phyloP scores from a whole-genome alignment of 495 filamentous ascomycete genomes.

The Neurospora sublineolata region DNA sequence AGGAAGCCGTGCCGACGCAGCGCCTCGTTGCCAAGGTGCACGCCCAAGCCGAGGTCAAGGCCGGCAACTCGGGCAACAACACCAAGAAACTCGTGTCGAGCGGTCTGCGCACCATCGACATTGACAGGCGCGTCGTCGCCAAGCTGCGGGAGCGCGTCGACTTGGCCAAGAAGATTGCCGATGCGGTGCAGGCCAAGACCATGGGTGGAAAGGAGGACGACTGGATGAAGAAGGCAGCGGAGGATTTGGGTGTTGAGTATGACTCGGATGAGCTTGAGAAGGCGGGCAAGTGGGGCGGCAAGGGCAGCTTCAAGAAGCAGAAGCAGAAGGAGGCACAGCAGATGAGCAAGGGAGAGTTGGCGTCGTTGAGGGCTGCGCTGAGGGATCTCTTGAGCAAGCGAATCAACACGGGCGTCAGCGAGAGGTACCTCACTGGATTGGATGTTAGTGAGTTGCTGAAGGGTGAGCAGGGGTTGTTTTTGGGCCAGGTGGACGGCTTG shows the following conservation, averaged over 20 bases:
- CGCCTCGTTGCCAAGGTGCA: slow-evolving; percentile 84
- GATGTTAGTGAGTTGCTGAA: slow-evolving; percentile 70
- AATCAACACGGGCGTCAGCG: slow-evolving; percentile 85
- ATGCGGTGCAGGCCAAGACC: slow-evolving; percentile 73
- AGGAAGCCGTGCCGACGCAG: slow-evolving; percentile 75
- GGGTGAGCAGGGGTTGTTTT: slow-evolving; percentile 40
- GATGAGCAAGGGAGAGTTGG: slow-evolving; percentile 61
- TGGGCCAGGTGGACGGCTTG: slow-evolving; percentile 30
- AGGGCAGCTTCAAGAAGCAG: slow-evolving; percentile 57
- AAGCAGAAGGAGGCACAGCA: slow-evolving; percentile 59
- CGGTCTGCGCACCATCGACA: slow-evolving; percentile 51
- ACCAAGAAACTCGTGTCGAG: slow-evolving; percentile 28
- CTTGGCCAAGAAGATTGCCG: slow-evolving; percentile 75
- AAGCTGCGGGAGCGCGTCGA: slow-evolving; percentile 61
- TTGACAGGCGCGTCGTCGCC: slow-evolving; percentile 68
- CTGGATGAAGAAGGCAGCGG: slow-evolving; percentile 73
- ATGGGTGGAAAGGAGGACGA: slow-evolving; percentile 72
- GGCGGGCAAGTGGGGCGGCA: slow-evolving; percentile 47
- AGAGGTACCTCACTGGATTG: slow-evolving; percentile 72
- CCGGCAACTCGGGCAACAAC: slow-evolving; percentile 44
- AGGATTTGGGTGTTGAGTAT: slow-evolving; percentile 89
- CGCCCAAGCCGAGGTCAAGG: slow-evolving; percentile 26
- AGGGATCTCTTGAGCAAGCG: slow-evolving; percentile 56
- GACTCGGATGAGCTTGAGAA: slow-evolving; percentile 74
- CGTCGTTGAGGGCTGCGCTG: slow-evolving; percentile 48